Evolutionary conservation across 2,329 filamentous ascomycete species (phyloP).

Genomic region (Fusarium sp.): DNA sequence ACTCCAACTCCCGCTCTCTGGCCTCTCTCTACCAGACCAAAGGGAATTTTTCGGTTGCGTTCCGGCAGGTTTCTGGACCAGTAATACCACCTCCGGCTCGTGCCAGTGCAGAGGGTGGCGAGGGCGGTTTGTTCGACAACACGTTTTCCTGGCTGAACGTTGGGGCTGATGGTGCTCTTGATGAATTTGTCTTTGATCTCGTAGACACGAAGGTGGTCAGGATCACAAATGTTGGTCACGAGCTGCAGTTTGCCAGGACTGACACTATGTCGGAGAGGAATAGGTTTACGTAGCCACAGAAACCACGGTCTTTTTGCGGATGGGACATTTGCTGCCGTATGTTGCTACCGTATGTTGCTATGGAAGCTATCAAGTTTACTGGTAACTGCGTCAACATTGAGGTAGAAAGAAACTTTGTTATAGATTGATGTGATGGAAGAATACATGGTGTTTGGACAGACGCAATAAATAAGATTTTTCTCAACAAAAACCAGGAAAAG

Average conservation of each 20-base stretch:
- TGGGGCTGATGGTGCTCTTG: neutral
- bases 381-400: too few relatives aligned
- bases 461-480: too few relatives aligned
- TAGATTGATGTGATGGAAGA: too few relatives aligned
- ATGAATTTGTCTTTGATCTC: slow-evolving; percentile 15
- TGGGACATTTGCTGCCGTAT: too few relatives aligned
- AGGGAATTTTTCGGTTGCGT: neutral
- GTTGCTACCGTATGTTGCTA: too few relatives aligned
- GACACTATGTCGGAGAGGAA: neutral
- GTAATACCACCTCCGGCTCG: neutral
- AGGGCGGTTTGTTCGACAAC: slow-evolving; percentile 8
- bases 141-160: slow-evolving; percentile 5
- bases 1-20: neutral
- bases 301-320: too few relatives aligned
- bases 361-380: too few relatives aligned
- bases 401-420: too few relatives aligned
- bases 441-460: too few relatives aligned
- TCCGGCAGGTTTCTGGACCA: neutral
- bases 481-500: too few relatives aligned
- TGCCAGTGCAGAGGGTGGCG: slow-evolving; percentile 4
- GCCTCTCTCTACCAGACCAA: neutral
- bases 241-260: neutral
- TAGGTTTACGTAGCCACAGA: too few relatives aligned
- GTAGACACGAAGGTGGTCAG: neutral
- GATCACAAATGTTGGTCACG: neutral